Evolutionary conservation across 1,284 basidiomycete genomes (phyloP), one percentile per base, ranked within the genome.

Genomic region (Athelia sp.): DNA sequence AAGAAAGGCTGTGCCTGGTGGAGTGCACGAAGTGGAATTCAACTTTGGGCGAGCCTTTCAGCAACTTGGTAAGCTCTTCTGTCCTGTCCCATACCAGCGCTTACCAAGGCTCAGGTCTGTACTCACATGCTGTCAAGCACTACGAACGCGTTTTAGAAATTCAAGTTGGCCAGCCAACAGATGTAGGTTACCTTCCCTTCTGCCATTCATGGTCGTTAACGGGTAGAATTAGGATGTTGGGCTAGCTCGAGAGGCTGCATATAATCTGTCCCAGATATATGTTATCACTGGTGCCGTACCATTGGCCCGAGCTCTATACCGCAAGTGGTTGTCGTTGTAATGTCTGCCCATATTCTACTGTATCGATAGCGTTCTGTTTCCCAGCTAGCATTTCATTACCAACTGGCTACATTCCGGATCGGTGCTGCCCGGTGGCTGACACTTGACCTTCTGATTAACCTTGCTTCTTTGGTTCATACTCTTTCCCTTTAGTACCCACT

Each of bases 21-120:
- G 81, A 45, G 52, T 74, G 14, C 75, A 79, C 42, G 90, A 94
- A 61, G 85, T 94, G 1, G 93, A 98, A 56, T 98, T 85, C 68
- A 98, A 98, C 63, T 90, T 92, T 62, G 96, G 87, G 0, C 74
- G 96, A 40, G 80, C 84, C 0, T 97, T 97, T 62, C 95, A 99
- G 62, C 88, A 93, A 50, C 72, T 98, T 14, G 90, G 93, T 93
- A 60, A 57, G 71, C 47, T 8, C 35, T 46, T n/a, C 34, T 13
- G 35, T 29, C 26, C 26, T 29, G 11, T 15, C 13, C 49, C 50
- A n/a, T 43, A 14, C n/a, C 15, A n/a, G 21, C 29, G n/a, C 48
- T 43, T 9, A 31, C 19, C 36, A 8, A 6, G 53, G 26, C 26
- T 13, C 26, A 94, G 93, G 90, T 9, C 68, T 97, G 9, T 76